A percentile compares a stretch with the other conserved stretches of the same genome.
Conservation (phyloP, 2,329 filamentous ascomycete genomes). For the Dactylella cylindrospora region DNA sequence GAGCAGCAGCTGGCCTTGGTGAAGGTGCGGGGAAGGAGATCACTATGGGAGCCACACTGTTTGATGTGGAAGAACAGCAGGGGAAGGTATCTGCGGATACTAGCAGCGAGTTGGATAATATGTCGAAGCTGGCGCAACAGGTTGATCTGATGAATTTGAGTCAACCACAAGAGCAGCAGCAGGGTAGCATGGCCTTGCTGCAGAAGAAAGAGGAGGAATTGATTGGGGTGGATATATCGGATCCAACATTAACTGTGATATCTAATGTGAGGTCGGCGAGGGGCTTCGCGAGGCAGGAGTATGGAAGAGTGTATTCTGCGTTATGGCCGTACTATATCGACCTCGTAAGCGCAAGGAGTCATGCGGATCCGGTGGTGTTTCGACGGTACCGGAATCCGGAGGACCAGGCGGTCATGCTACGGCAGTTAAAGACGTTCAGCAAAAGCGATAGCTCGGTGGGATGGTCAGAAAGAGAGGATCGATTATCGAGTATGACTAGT, state of each 20-base stretch:
- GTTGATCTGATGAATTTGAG: slow-evolving; percentile 43
- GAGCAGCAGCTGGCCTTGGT: slow-evolving; percentile 50
- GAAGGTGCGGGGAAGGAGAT: slow-evolving; percentile 47
- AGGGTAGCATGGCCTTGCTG: slow-evolving; percentile 39
- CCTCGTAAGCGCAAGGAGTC: slow-evolving; percentile 69
- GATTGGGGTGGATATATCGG: slow-evolving; percentile 74
- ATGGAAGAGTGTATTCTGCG: slow-evolving; percentile 84
- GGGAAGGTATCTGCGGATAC: slow-evolving; percentile 10
- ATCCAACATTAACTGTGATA: slow-evolving; percentile 57
- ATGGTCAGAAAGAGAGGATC: slow-evolving; percentile 69
- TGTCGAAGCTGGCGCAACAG: slow-evolving; percentile 48
- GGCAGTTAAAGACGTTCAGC: slow-evolving; percentile 75
- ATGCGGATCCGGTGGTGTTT: slow-evolving; percentile 81
- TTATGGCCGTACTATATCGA: slow-evolving; percentile 87
- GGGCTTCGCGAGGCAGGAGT: slow-evolving; percentile 83
- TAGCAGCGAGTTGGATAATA: slow-evolving; percentile 54
- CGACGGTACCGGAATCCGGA: slow-evolving; percentile 83
- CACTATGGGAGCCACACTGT: slow-evolving; percentile 60
- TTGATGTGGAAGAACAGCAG: slow-evolving; percentile 66
- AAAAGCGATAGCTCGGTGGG: slow-evolving; percentile 78
- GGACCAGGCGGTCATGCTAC: slow-evolving; percentile 83
- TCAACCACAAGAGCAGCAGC: slow-evolving; percentile 1
- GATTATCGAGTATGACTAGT: slow-evolving; percentile 70
- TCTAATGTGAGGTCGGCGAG: slow-evolving; percentile 73
- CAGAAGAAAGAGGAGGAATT: slow-evolving; percentile 52